Percentiles rank a stretch among this genome's conserved stretches.
Conservation (phyloP, 371 early-diverging fungal species). For the Amoeboaphelidium protococcarum region DNA sequence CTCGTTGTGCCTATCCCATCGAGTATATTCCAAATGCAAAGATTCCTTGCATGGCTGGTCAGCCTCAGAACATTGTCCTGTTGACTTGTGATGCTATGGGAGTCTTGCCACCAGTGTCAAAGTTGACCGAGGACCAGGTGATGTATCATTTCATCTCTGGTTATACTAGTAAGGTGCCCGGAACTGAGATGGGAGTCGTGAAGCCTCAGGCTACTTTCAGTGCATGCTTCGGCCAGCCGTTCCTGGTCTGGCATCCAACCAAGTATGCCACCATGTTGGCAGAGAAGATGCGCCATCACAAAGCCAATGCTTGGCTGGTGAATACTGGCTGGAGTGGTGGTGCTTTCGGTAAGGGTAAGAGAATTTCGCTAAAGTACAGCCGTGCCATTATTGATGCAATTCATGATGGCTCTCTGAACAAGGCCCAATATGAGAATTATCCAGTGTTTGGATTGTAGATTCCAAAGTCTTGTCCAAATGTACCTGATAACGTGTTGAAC, state of each 20-base stretch:
- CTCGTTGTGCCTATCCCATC: slow-evolving; percentile 91
- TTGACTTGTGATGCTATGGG: slow-evolving; percentile 95
- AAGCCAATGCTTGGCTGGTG: slow-evolving; percentile 79
- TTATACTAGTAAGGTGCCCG: slow-evolving; percentile 62
- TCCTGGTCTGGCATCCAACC: slow-evolving; percentile 87
- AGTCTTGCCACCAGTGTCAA: slow-evolving; percentile 80
- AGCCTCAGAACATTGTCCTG: slow-evolving; percentile 85
- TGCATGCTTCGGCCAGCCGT: slow-evolving; percentile 60
- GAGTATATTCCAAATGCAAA: slow-evolving; percentile 88
- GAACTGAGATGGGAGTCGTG: slow-evolving; percentile 85
- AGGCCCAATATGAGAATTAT: slow-evolving; percentile 36
- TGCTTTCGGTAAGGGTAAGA: slow-evolving; percentile 58
- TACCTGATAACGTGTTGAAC: slow-evolving; percentile 61
- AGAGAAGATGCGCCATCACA: slow-evolving; percentile 65
- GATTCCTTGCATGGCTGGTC: slow-evolving; percentile 71
- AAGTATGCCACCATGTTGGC: slow-evolving; percentile 92
- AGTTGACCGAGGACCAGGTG: slow-evolving; percentile 64
- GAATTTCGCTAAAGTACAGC: slow-evolving; percentile 81
- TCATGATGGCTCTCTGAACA: slow-evolving; percentile 44
- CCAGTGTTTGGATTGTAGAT: slow-evolving; percentile 24
- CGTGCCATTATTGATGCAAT: slow-evolving; percentile 90
- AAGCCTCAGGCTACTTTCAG: slow-evolving; percentile 86
- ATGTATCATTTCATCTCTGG: slow-evolving; percentile 86
- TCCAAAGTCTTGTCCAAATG: slow-evolving; percentile 41
- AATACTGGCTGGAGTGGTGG: slow-evolving; percentile 97